Base-by-base conservation (phyloP, 352 stramenopile species). In the Globisporangium nodosum region DNA sequence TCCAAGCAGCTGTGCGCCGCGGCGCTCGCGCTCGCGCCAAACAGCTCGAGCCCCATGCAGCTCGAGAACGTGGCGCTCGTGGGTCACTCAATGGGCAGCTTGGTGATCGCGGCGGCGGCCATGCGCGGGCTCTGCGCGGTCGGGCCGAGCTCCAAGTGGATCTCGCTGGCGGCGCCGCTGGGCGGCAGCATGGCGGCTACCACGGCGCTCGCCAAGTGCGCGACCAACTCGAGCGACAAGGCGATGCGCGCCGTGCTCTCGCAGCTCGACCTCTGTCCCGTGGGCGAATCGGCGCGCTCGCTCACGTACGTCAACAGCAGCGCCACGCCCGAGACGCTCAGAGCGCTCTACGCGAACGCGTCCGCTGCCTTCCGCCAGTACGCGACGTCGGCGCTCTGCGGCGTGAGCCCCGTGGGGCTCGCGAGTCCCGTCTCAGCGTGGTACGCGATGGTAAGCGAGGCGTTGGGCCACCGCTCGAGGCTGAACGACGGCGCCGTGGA, bases 401-500 rank as follows among this genome's bases (percentile, higher is more conserved):
- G 73, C 39, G 66, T 74, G 43, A 77, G 62, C 35, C 47, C 66
- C 2, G 60, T 64, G 9, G 71, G 69, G 1, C 52, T 83, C 33
- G 49, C 54, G 35, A 42, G 37, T 18, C 37, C 37, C 37, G 16
- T 42, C 54, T 66, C 4, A 40, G 68, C 24, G 54, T 16, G 3
- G 8, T 42, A 42, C 37, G 37, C 37, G 37, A 2, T 42, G 9
- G 37, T 42, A 3, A 13, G 52, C 0, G 46, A 20, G n/a, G 59
- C 59, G 11, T 72, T 64, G 9, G 50, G 65, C 45, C 57, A 69
- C 58, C 57, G 56, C 20, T 57, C 70, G 3, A 33, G 54, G 4
- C 33, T 52, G 16, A 69, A 76, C 50, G 73, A 83, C 31, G 70
- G 73, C 15, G 61, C 69, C 6, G 73, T 80, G 30, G 66, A 66